Evolutionary conservation across 1,284 basidiomycete genomes (phyloP).

Genomic region (Apiotrichum brassicae): DNA sequence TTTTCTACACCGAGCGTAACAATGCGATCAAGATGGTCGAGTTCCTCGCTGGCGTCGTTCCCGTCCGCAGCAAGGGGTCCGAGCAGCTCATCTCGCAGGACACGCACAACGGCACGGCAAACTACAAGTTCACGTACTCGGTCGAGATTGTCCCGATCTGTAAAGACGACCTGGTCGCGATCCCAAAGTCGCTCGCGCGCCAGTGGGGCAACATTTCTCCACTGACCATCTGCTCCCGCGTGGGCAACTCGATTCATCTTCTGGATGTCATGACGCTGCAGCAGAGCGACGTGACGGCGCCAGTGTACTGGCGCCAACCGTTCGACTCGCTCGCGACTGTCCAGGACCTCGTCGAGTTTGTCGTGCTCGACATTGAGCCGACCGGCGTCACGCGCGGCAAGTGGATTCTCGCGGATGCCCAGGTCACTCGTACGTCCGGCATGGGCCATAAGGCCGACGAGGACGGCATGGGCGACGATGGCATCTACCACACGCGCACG

Average conservation of each 20-base stretch:
- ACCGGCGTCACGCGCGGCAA: conserved; percentile 64
- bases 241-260: conserved; percentile 86
- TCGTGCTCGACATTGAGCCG: conserved; percentile 89
- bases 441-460: conserved; percentile 45
- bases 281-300: conserved; percentile 68
- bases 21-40: conserved; percentile 98
- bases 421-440: conserved; percentile 76
- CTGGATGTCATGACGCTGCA: conserved; percentile 85
- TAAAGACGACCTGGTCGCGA: conserved; percentile 93
- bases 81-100: conserved; percentile 91
- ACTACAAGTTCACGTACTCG: conserved; percentile 97
- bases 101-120: conserved; percentile 85
- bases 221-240: conserved; percentile 77
- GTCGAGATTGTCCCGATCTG: conserved; percentile 95
- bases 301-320: conserved; percentile 85
- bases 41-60: conserved; percentile 81
- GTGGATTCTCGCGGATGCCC: conserved; percentile 83
- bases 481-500: conserved; percentile 92
- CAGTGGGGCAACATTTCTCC: conserved; percentile 80
- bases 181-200: conserved; percentile 75
- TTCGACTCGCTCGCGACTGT: conserved; percentile 77
- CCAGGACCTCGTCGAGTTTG: conserved; percentile 87
- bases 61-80: conserved; percentile 78
- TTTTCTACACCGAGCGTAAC: conserved; percentile 85
- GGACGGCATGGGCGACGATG: conserved; percentile 53